A percentile compares a stretch with the other conserved stretches of the same genome.
Conservation (phyloP, 2,329 filamentous ascomycete species). For the Aphanoascus verrucosus region DNA sequence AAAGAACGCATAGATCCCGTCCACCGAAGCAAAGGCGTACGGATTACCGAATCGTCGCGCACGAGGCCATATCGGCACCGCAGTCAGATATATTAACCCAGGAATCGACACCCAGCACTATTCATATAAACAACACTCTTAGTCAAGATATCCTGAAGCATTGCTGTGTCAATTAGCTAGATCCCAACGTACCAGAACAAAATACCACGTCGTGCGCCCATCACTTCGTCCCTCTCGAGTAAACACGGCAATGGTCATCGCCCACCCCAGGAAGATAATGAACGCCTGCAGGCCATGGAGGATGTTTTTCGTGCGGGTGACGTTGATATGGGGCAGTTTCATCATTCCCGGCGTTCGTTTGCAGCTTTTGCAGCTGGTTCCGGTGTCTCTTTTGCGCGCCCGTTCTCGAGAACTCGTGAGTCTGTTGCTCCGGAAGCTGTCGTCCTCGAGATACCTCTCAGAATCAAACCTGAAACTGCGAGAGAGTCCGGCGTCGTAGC, state of each 20-base stretch:
- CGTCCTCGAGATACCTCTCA: background rate
- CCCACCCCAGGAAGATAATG: conserved; percentile 49
- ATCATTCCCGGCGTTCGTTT: conserved; percentile 6
- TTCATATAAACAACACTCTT: background rate
- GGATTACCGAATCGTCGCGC: conserved; percentile 49
- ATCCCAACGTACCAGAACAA: conserved; percentile 44
- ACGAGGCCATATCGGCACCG: conserved; percentile 51
- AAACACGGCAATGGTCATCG: conserved; percentile 48
- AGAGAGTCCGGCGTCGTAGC: background rate
- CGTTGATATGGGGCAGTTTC: conserved; percentile 13
- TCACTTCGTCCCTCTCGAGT: conserved; percentile 45
- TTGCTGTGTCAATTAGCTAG: background rate
- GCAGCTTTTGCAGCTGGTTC: background rate
- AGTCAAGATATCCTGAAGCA: background rate
- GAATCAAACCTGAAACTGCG: background rate
- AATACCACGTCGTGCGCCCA: conserved; percentile 47
- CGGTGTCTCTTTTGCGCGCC: background rate
- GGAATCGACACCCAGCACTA: conserved; percentile 52
- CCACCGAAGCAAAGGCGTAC: conserved; percentile 48
- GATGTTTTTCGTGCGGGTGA: conserved; percentile 42
- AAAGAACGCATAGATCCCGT: conserved; percentile 44
- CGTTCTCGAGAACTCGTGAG: background rate
- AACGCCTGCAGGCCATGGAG: conserved; percentile 46
- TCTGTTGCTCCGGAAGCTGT: background rate
- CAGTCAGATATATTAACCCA: conserved; percentile 48